phyloP scores from a whole-genome alignment of 805 yeast species.

The Allodekkera sacchari region DNA sequence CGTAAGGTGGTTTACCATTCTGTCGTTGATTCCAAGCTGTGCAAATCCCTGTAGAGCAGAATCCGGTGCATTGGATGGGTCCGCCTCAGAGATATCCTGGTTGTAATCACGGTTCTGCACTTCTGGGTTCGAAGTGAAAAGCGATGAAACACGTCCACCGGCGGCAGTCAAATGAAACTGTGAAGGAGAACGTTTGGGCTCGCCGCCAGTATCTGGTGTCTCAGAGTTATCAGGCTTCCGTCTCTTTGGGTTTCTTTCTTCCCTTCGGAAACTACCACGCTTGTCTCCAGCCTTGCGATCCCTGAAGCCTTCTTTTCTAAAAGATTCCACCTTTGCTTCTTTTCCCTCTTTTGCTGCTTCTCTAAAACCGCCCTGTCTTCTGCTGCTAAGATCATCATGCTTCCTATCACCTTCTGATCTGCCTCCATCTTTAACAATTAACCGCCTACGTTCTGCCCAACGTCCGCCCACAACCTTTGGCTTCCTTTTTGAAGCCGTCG shows the following conservation, averaged over 20 bases:
- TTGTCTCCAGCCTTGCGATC: too few relatives aligned
- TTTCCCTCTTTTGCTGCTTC: slow-evolving; percentile 29
- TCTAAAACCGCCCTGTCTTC: not conserved
- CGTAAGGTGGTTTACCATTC: slow-evolving; percentile 44
- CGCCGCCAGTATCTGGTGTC: not conserved
- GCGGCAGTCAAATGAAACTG: too few relatives aligned
- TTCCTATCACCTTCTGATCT: too few relatives aligned
- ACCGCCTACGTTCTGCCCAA: slow-evolving; percentile 77
- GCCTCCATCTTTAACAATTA: too few relatives aligned
- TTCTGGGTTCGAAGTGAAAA: slow-evolving; percentile 67
- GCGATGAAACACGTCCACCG: slow-evolving; percentile 81
- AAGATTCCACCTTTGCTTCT: slow-evolving; percentile 12
- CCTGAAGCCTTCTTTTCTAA: slow-evolving; percentile 5
- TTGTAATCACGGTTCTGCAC: slow-evolving; percentile 30
- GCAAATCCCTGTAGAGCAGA: slow-evolving; percentile 46
- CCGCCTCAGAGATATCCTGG: slow-evolving; percentile 20
- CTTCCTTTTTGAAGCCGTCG: slow-evolving; percentile 11
- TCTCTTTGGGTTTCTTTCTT: too few relatives aligned
- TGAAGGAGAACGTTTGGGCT: too few relatives aligned
- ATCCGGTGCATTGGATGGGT: slow-evolving; percentile 85
- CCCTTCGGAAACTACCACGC: too few relatives aligned
- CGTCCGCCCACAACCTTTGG: slow-evolving; percentile 58
- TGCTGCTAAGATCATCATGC: too few relatives aligned
- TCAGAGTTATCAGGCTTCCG: not conserved
- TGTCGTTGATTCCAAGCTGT: slow-evolving; percentile 59